These are phyloP conservation scores for Penicillium argentinense DNA, from an alignment of 495 filamentous ascomycete genomes.

Conservation along the genomic window DNA sequence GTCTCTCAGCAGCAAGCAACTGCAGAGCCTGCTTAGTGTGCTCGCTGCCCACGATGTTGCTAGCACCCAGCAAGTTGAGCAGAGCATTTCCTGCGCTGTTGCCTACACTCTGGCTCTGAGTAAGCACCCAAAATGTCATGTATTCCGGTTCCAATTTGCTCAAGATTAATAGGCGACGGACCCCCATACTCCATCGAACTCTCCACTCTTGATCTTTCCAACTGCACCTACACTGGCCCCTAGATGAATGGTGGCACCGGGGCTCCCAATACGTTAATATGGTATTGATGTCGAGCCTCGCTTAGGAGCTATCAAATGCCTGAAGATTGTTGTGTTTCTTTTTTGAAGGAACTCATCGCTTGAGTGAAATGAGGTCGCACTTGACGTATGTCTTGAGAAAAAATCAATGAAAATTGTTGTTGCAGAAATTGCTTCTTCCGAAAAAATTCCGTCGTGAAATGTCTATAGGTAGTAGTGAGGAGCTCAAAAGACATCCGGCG, in stretches of 20 bases:
- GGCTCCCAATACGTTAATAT: background rate
- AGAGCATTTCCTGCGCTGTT: slow-evolving; percentile 14
- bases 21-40: slow-evolving; percentile 5
- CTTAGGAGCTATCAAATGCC: background rate
- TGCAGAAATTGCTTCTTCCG: no score
- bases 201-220: slow-evolving; percentile 11
- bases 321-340: background rate
- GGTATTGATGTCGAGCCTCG: background rate
- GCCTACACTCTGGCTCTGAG: slow-evolving; percentile 16
- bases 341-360: background rate
- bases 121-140: background rate
- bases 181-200: slow-evolving; percentile 17
- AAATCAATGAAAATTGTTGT: slow-evolving; percentile 1
- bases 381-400: background rate
- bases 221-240: slow-evolving; percentile 14
- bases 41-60: background rate
- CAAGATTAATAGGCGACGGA: background rate
- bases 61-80: slow-evolving; percentile 4
- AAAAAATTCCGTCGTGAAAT: no score
- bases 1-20: slow-evolving; percentile 7
- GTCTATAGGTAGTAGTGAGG: no score
- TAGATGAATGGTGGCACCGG: background rate
- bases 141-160: no score
- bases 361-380: background rate
- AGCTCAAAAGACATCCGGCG: background rate